Evolutionary conservation across 2,329 filamentous ascomycete genomes (phyloP).

Genomic region (Calonectria leucothoes): DNA sequence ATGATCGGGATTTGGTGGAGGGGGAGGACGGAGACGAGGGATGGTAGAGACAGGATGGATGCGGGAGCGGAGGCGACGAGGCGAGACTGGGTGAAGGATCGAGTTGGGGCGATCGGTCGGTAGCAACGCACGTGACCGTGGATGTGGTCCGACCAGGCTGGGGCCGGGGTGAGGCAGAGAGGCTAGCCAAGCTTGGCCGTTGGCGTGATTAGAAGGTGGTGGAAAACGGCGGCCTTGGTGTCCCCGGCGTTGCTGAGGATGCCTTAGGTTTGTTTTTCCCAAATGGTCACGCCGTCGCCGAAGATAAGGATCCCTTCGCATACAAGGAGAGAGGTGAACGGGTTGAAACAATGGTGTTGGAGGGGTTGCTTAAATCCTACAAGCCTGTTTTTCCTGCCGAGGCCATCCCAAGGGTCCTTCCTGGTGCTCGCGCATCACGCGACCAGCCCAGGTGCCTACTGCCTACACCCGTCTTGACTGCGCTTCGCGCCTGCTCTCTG

Average conservation of each 20-base stretch:
- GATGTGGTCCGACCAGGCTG: constrained; percentile 32
- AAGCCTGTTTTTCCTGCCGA: neutral
- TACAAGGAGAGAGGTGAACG: neutral
- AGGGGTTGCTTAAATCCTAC: neutral
- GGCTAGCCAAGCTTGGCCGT: constrained; percentile 23
- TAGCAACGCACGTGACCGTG: constrained; percentile 42
- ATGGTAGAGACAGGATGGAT: constrained; percentile 42
- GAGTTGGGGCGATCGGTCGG: constrained; percentile 34
- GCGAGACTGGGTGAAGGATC: constrained; percentile 43
- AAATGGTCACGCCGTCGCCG: constrained; percentile 1
- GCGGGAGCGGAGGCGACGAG: constrained; percentile 45
- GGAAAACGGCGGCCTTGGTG: constrained; percentile 34
- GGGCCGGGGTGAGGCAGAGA: constrained; percentile 12
- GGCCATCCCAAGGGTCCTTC: neutral
- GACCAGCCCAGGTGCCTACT: constrained; percentile 20
- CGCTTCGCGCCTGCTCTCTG: neutral
- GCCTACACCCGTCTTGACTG: neutral
- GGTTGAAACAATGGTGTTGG: constrained; percentile 2
- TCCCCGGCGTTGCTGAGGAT: constrained; percentile 17
- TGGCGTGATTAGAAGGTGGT: constrained; percentile 36
- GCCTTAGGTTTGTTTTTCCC: constrained; percentile 18
- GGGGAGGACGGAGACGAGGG: constrained; percentile 39
- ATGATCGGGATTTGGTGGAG: constrained; percentile 46
- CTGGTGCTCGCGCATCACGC: constrained; percentile 29
- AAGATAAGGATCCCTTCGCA: neutral